phyloP scores from a whole-genome alignment of 108 stramenopile species.

The Cyclotella sp. region DNA sequence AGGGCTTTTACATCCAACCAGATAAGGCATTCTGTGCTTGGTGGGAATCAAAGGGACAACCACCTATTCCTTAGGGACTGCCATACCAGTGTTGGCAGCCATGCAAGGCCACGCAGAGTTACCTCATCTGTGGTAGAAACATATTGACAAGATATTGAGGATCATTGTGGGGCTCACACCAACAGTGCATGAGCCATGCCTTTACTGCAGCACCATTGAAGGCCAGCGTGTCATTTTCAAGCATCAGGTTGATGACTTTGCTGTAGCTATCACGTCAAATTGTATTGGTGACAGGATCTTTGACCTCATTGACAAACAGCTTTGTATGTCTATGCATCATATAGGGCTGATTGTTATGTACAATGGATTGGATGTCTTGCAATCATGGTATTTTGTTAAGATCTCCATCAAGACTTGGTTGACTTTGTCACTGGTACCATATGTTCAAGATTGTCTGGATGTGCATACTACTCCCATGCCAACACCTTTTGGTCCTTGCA shows the following conservation, averaged over 20 bases:
- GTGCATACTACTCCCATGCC: not conserved
- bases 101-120: slow-evolving; percentile 37
- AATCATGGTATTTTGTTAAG: slow-evolving; percentile 29
- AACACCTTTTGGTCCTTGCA: not conserved
- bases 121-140: slow-evolving; percentile 23
- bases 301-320: slow-evolving; percentile 5
- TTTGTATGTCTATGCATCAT: slow-evolving; percentile 28
- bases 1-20: not conserved
- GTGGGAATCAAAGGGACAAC: not conserved
- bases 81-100: slow-evolving; percentile 2
- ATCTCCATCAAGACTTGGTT: not conserved
- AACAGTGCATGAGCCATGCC: not conserved
- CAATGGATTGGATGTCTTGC: slow-evolving; percentile 47
- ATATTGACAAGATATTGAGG: not conserved
- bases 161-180: too few relatives aligned
- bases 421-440: not conserved
- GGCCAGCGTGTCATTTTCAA: slow-evolving; percentile 17
- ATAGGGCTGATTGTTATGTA: slow-evolving; percentile 34
- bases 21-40: not conserved
- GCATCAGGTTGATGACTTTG: slow-evolving; percentile 24
- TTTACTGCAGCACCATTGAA: not conserved
- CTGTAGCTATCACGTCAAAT: not conserved
- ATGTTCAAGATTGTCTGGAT: not conserved
- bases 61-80: slow-evolving; percentile 1
- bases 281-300: not conserved